Conservation (phyloP, 495 filamentous ascomycete species). For the Penicillium salamii region DNA sequence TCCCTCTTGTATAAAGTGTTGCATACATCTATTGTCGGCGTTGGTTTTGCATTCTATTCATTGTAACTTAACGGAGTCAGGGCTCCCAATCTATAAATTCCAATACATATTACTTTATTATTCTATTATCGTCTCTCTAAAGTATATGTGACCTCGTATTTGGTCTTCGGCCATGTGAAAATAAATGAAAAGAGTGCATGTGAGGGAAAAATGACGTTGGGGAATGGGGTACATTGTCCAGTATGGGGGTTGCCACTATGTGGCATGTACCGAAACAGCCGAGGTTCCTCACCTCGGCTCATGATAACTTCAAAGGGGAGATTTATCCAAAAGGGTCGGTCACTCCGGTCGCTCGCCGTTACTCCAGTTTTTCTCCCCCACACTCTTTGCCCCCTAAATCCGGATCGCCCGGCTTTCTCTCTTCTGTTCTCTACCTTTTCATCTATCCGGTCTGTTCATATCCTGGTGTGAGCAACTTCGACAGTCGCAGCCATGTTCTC, state of each 20-base stretch:
- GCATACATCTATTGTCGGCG: conserved; percentile 1
- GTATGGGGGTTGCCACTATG: neutral
- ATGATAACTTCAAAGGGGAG: conserved; percentile 11
- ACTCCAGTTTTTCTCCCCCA: conserved; percentile 16
- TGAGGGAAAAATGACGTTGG: conserved; percentile 11
- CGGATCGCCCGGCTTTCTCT: conserved; percentile 1
- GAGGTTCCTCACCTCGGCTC: conserved; percentile 8
- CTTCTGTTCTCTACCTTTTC: neutral
- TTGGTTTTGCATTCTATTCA: no score
- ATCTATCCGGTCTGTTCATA: no score
- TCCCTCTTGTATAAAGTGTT: conserved; percentile 1
- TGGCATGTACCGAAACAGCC: conserved; percentile 2
- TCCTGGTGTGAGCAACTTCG: no score
- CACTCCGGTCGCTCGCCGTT: conserved; percentile 14
- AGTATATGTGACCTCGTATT: neutral
- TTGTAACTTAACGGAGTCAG: no score
- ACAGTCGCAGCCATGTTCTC: conserved; percentile 33
- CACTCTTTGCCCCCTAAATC: conserved; percentile 10
- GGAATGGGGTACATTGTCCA: conserved; percentile 17
- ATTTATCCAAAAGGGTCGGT: conserved; percentile 17
- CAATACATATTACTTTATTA: neutral
- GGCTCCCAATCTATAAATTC: no score
- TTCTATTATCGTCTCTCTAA: neutral
- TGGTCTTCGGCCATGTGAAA: conserved; percentile 9
- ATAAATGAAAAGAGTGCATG: conserved; percentile 13